Evolutionary conservation across 495 filamentous ascomycete species (phyloP).

Genomic region (Daldinia bambusicola): DNA sequence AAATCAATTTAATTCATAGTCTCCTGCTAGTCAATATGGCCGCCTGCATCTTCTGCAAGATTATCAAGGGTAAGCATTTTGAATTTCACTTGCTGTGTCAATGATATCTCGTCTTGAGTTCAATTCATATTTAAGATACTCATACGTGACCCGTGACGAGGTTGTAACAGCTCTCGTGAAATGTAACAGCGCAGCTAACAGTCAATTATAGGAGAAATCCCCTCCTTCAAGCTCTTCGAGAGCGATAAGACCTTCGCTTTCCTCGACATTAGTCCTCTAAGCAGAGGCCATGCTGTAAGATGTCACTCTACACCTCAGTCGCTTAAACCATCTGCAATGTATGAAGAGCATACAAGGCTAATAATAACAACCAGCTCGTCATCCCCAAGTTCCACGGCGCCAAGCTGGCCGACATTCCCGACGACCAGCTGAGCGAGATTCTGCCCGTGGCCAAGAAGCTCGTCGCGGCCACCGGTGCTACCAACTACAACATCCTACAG

Average conservation of each 20-base stretch:
- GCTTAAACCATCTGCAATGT: not conserved
- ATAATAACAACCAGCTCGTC: conserved; percentile 72
- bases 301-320: not conserved
- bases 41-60: conserved; percentile 97
- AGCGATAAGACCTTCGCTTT: conserved; percentile 93
- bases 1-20: conserved; percentile 11
- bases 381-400: conserved; percentile 96
- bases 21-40: conserved; percentile 48
- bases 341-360: not conserved
- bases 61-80: conserved; percentile 81
- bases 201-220: conserved; percentile 78
- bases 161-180: not conserved
- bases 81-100: not conserved
- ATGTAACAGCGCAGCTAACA: conserved; percentile 12
- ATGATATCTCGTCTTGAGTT: not conserved
- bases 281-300: conserved; percentile 81
- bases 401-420: conserved; percentile 92
- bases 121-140: not conserved
- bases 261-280: conserved; percentile 92
- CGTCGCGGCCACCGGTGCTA: conserved; percentile 76
- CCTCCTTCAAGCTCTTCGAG: conserved; percentile 94
- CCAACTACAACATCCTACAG: conserved; percentile 92
- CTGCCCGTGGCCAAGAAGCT: conserved; percentile 91
- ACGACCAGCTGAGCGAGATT: conserved; percentile 85
- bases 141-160: not conserved